A percentile compares a stretch with the other conserved stretches of the same genome.
phyloP scores from a whole-genome alignment of 768 basidiomycete genomes.

The Saitozyma podzolica region DNA sequence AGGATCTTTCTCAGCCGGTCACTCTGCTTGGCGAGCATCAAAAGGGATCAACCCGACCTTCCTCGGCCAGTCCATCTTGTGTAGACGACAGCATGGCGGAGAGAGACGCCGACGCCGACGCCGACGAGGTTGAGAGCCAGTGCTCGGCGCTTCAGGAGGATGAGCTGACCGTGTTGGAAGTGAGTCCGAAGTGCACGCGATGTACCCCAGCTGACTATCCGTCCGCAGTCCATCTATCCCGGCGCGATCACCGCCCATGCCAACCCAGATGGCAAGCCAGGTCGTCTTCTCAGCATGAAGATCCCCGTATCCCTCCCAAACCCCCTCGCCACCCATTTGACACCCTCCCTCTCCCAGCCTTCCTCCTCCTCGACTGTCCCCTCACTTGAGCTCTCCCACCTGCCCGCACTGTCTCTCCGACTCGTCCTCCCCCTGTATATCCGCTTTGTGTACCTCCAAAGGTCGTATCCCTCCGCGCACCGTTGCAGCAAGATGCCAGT shows the following conservation, averaged over 20 bases:
- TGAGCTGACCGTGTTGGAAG: constrained; percentile 43
- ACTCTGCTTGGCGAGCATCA: too few relatives aligned
- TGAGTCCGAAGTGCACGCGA: constrained; percentile 11
- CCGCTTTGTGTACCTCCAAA: constrained; percentile 21
- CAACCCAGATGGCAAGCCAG: constrained; percentile 22
- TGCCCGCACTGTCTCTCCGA: constrained; percentile 24
- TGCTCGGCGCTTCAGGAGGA: constrained; percentile 36
- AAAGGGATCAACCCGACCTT: too few relatives aligned
- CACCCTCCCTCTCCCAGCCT: constrained; percentile 4
- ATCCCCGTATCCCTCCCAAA: constrained; percentile 27
- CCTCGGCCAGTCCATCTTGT: too few relatives aligned
- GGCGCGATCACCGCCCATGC: constrained; percentile 12
- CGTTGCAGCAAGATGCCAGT: constrained; percentile 7
- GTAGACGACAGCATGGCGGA: too few relatives aligned
- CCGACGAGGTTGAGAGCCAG: not conserved
- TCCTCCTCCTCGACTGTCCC: constrained; percentile 1
- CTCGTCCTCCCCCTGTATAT: constrained; percentile 32
- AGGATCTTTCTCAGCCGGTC: too few relatives aligned
- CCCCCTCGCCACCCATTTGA: constrained; percentile 5
- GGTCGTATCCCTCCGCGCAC: constrained; percentile 17
- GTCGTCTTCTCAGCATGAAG: constrained; percentile 20
- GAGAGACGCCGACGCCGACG: too few relatives aligned
- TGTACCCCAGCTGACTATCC: constrained; percentile 1
- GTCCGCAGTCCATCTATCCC: constrained; percentile 33
- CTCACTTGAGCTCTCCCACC: constrained; percentile 26